Conservation (phyloP, 73 alveolate species). For the Paramecium sonneborni region DNA sequence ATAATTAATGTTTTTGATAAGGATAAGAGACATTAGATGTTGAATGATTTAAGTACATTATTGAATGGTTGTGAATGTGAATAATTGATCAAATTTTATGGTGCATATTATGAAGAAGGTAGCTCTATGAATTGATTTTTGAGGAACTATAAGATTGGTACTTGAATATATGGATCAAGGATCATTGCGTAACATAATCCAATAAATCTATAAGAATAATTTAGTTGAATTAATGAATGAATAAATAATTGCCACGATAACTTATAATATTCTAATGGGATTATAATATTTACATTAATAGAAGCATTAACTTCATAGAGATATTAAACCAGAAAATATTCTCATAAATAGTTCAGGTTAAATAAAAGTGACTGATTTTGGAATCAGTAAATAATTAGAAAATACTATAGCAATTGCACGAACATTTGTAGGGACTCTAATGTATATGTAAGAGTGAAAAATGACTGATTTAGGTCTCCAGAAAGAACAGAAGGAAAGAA, state of each 20-base stretch:
- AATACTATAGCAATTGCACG: conserved; percentile 71
- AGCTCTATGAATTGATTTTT: conserved; percentile 38
- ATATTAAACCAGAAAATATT: conserved; percentile 84
- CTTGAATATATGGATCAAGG: conserved; percentile 89
- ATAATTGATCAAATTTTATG: conserved; percentile 73
- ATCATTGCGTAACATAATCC: conserved; percentile 69
- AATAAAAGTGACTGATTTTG: conserved; percentile 89
- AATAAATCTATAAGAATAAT: conserved; percentile 53
- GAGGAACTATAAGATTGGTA: conserved; percentile 67
- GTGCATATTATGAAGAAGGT: conserved; percentile 90
- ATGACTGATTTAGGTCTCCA: conserved; percentile 71
- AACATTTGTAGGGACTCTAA: conserved; percentile 83
- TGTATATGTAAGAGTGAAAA: conserved; percentile 71
- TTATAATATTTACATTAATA: conserved; percentile 73
- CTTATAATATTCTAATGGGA: conserved; percentile 74
- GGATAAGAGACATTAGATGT: conserved; percentile 74
- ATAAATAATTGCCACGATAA: conserved; percentile 72
- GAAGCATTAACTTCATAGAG: conserved; percentile 81
- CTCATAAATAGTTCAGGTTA: conserved; percentile 72
- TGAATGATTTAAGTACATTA: conserved; percentile 67
- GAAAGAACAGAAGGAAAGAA: conserved; percentile 77
- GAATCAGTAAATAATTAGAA: conserved; percentile 82
- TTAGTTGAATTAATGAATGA: conserved; percentile 72
- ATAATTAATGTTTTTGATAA: conserved; percentile 76
- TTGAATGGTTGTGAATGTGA: conserved; percentile 58